phyloP scores from a whole-genome alignment of 805 yeast species.

The Torulaspora gathmanii region DNA sequence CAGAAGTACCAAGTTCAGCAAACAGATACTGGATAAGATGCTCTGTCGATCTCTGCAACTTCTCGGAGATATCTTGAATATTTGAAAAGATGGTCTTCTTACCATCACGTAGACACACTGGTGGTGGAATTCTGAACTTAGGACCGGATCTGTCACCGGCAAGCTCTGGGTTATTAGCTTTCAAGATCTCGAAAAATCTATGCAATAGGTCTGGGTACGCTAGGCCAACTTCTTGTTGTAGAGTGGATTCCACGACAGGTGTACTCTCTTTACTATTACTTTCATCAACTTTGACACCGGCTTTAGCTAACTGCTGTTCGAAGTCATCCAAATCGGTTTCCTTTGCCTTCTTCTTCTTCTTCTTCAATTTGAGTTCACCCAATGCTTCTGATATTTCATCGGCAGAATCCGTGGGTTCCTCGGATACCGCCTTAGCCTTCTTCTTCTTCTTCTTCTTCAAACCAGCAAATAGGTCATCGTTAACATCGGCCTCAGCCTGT shows the following conservation, averaged over 20 bases:
- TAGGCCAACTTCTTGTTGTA: constrained; percentile 50
- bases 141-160: constrained; percentile 94
- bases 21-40: constrained; percentile 94
- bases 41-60: constrained; percentile 93
- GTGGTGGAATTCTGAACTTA: constrained; percentile 96
- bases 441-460: constrained; percentile 86
- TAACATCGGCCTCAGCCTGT: constrained; percentile 30
- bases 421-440: constrained; percentile 48
- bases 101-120: constrained; percentile 95
- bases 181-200: constrained; percentile 80
- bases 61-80: constrained; percentile 89
- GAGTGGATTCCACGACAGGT: constrained; percentile 31
- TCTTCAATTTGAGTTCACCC: constrained; percentile 68
- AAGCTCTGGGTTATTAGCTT: constrained; percentile 93
- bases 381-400: constrained; percentile 56
- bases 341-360: constrained; percentile 68
- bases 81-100: constrained; percentile 95
- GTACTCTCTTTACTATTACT: constrained; percentile 33
- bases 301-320: constrained; percentile 83
- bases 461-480: constrained; percentile 69
- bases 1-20: constrained; percentile 99
- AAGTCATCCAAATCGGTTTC: constrained; percentile 66
- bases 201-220: constrained; percentile 73
- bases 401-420: constrained; percentile 38
- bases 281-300: constrained; percentile 66